Percentiles rank a stretch among this genome's conserved stretches.
Conservation (phyloP, 1,284 basidiomycete species). For the Naganishia sp. region DNA sequence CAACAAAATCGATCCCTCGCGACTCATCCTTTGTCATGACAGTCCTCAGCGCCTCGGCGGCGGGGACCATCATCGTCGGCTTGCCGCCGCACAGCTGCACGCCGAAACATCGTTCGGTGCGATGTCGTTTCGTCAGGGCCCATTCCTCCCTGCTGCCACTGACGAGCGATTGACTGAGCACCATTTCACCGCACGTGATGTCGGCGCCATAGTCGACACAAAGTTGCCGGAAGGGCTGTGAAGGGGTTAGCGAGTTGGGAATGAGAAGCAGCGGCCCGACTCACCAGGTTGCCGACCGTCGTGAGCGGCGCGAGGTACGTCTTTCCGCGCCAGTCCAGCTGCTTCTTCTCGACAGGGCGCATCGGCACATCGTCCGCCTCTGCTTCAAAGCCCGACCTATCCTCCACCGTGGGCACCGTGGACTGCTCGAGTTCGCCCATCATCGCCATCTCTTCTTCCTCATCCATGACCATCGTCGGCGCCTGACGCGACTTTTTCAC, state of each 20-base stretch:
- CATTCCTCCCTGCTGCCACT: constrained; percentile 84
- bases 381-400: constrained; percentile 30
- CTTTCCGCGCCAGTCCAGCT: constrained; percentile 81
- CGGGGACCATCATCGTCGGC: constrained; percentile 61
- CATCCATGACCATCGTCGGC: constrained; percentile 2
- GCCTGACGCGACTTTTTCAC: constrained; percentile 6
- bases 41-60: constrained; percentile 77
- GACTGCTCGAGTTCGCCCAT: constrained; percentile 40
- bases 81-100: constrained; percentile 67
- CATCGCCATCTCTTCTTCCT: constrained; percentile 22
- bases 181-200: constrained; percentile 93
- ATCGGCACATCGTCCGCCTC: constrained; percentile 62
- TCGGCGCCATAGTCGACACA: constrained; percentile 85
- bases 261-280: constrained; percentile 41
- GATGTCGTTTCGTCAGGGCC: constrained; percentile 83
- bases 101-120: constrained; percentile 85
- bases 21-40: constrained; percentile 58
- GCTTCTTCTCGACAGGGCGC: constrained; percentile 78
- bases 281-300: constrained; percentile 88
- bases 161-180: constrained; percentile 77
- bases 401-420: constrained; percentile 35
- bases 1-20: constrained; percentile 79
- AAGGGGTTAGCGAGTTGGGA: not conserved
- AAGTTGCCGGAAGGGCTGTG: constrained; percentile 84
- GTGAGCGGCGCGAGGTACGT: constrained; percentile 93